Evolutionary conservation across 2,329 filamentous ascomycete species (phyloP).

Genomic region (Chrysosporium keratinophilum): DNA sequence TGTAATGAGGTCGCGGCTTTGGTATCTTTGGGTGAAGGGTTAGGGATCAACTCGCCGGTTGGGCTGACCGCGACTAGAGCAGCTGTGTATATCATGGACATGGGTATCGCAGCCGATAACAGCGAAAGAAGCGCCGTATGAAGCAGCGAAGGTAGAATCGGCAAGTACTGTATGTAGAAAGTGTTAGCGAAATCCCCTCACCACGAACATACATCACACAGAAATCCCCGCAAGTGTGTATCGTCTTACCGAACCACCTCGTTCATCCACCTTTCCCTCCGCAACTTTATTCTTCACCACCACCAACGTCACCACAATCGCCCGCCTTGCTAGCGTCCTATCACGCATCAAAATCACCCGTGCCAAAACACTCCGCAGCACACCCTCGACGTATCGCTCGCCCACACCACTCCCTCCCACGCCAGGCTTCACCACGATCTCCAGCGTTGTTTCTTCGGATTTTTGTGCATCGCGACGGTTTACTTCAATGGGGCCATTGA

Average conservation of each 20-base stretch:
- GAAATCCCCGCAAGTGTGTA: background rate
- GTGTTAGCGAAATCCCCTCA: background rate
- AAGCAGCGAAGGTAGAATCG: slow-evolving; percentile 68
- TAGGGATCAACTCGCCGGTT: slow-evolving; percentile 39
- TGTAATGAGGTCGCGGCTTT: slow-evolving; percentile 61
- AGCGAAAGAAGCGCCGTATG: slow-evolving; percentile 70
- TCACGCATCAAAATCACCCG: slow-evolving; percentile 36
- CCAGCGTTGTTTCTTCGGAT: slow-evolving; percentile 79
- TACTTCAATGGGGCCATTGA: slow-evolving; percentile 89
- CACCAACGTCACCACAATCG: slow-evolving; percentile 36
- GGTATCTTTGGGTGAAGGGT: slow-evolving; percentile 55
- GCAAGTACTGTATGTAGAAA: slow-evolving; percentile 52
- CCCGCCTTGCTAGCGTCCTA: slow-evolving; percentile 32
- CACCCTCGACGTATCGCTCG: slow-evolving; percentile 68
- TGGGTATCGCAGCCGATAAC: slow-evolving; percentile 69
- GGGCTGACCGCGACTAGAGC: slow-evolving; percentile 51
- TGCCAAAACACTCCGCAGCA: slow-evolving; percentile 30
- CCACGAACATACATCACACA: background rate
- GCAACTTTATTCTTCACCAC: slow-evolving; percentile 30
- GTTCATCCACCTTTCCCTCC: slow-evolving; percentile 23
- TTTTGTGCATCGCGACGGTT: slow-evolving; percentile 69
- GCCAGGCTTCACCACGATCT: slow-evolving; percentile 79
- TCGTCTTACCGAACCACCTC: slow-evolving; percentile 31
- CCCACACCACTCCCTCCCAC: slow-evolving; percentile 75
- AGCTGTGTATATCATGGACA: slow-evolving; percentile 61